phyloP scores from a whole-genome alignment of 257 asterid genomes.

The Solanum corneliomulleri region DNA sequence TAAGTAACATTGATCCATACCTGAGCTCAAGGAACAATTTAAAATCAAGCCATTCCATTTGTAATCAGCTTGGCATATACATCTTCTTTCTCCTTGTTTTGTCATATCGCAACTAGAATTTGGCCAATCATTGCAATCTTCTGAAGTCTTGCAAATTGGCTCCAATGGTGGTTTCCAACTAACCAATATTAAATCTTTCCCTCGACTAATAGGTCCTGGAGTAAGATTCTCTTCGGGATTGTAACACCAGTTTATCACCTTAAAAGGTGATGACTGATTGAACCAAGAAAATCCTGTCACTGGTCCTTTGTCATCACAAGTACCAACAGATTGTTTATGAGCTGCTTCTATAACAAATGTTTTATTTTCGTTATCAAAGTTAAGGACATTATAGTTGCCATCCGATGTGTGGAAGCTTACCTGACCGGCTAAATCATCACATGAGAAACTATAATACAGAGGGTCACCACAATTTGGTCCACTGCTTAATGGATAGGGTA shows the following conservation, averaged over 20 bases:
- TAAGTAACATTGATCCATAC: not conserved
- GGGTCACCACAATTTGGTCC: slow-evolving; percentile 14
- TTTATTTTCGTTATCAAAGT: not conserved
- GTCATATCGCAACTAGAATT: slow-evolving; percentile 7
- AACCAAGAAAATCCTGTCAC: not conserved
- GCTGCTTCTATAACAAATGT: not conserved
- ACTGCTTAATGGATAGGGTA: slow-evolving; percentile 19
- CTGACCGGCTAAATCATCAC: not conserved
- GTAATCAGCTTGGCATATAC: slow-evolving; percentile 9
- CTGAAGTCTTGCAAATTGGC: slow-evolving; percentile 9
- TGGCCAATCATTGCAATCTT: slow-evolving; percentile 14
- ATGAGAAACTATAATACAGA: slow-evolving; percentile 6
- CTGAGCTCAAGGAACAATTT: slow-evolving; percentile 12
- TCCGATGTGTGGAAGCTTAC: not conserved
- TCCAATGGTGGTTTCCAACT: slow-evolving; percentile 9
- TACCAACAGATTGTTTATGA: not conserved
- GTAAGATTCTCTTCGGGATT: not conserved
- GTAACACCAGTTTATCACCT: not conserved
- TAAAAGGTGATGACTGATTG: slow-evolving; percentile 6
- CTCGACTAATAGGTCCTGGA: not conserved
- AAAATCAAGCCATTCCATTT: slow-evolving; percentile 7
- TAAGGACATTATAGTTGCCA: not conserved
- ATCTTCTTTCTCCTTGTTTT: slow-evolving; percentile 2
- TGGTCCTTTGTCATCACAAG: not conserved
- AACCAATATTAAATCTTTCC: not conserved